These are phyloP conservation scores for Daldinia decipiens DNA, from an alignment of 495 filamentous ascomycete genomes.

Conservation along the genomic window DNA sequence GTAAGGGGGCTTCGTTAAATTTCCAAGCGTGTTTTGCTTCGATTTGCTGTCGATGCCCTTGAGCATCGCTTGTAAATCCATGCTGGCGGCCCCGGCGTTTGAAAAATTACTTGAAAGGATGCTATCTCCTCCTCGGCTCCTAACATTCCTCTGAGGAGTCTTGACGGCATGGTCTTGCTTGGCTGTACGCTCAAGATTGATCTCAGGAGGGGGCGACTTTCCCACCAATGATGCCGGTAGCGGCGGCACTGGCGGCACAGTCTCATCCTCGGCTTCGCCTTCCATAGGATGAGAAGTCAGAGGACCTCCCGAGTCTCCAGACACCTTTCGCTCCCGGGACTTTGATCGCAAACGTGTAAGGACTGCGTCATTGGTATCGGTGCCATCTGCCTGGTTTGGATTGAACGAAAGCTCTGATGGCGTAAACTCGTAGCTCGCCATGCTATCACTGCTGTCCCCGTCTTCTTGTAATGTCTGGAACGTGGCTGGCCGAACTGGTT, in stretches of 20 bases:
- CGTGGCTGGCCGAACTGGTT: slow-evolving; percentile 67
- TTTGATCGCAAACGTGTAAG: slow-evolving; percentile 48
- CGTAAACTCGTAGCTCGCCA: slow-evolving; percentile 66
- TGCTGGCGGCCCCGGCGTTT: slow-evolving; percentile 46
- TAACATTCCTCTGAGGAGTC: slow-evolving; percentile 50
- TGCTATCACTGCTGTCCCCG: slow-evolving; percentile 66
- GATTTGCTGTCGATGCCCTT: slow-evolving; percentile 60
- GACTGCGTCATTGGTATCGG: slow-evolving; percentile 23
- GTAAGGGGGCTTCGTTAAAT: slow-evolving; percentile 58
- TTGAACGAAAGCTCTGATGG: slow-evolving; percentile 66
- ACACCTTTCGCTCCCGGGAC: slow-evolving; percentile 49
- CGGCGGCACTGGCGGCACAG: slow-evolving; percentile 57
- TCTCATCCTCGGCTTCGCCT: slow-evolving; percentile 38
- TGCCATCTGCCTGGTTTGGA: slow-evolving; percentile 41
- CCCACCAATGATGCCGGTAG: slow-evolving; percentile 46
- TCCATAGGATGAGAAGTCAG: slow-evolving; percentile 59
- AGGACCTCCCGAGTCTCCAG: slow-evolving; percentile 53
- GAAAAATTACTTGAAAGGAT: slow-evolving; percentile 48
- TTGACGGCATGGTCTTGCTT: slow-evolving; percentile 50
- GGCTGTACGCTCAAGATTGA: slow-evolving; percentile 23
- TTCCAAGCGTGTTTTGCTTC: slow-evolving; percentile 53
- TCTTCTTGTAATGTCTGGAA: slow-evolving; percentile 46
- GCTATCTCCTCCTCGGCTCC: slow-evolving; percentile 53
- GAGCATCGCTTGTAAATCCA: slow-evolving; percentile 59
- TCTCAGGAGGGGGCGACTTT: slow-evolving; percentile 38